These are phyloP conservation scores for Sphagnum tenellum DNA, from an alignment of 225 moss, liverwort and hornwort species.

Conservation along the genomic window DNA sequence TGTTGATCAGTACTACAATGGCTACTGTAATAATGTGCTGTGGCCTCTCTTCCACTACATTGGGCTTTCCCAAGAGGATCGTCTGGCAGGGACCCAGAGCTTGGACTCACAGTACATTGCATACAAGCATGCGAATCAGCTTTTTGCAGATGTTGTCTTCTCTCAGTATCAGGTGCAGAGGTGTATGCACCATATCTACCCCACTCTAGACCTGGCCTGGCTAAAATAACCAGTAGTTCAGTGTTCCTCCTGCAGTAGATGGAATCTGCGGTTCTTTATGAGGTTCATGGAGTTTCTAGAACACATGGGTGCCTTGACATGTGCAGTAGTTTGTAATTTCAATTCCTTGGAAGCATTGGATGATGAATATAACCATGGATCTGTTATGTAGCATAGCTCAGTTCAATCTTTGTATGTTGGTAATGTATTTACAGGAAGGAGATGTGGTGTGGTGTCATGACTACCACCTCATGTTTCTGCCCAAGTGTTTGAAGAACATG, in stretches of 20 bases:
- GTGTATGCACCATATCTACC: too few species aligned
- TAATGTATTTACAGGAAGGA: conserved; percentile 34
- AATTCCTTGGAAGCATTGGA: too few species aligned
- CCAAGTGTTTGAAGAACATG: conserved; percentile 63
- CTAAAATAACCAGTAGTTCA: too few species aligned
- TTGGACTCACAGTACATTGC: conserved; percentile 70
- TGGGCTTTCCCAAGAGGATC: conserved; percentile 69
- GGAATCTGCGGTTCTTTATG: too few species aligned
- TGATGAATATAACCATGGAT: too few species aligned
- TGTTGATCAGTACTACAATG: conserved; percentile 78
- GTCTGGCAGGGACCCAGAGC: conserved; percentile 67
- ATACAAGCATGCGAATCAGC: conserved; percentile 59
- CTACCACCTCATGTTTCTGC: conserved; percentile 90
- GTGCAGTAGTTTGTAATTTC: too few species aligned
- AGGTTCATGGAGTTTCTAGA: too few species aligned
- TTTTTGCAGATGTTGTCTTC: conserved; percentile 64
- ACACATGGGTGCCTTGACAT: too few species aligned
- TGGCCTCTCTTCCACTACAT: conserved; percentile 91
- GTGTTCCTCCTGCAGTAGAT: too few species aligned
- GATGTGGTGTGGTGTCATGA: conserved; percentile 96
- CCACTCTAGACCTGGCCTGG: too few species aligned
- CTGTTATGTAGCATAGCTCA: too few species aligned
- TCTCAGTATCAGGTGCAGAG: conserved; percentile 44
- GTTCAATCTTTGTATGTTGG: too few species aligned
- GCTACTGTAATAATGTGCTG: conserved; percentile 78